Percentiles rank a stretch among this genome's conserved stretches.
Conservation (phyloP, 2,329 filamentous ascomycete species). For the Tolypocladium inflatum region DNA sequence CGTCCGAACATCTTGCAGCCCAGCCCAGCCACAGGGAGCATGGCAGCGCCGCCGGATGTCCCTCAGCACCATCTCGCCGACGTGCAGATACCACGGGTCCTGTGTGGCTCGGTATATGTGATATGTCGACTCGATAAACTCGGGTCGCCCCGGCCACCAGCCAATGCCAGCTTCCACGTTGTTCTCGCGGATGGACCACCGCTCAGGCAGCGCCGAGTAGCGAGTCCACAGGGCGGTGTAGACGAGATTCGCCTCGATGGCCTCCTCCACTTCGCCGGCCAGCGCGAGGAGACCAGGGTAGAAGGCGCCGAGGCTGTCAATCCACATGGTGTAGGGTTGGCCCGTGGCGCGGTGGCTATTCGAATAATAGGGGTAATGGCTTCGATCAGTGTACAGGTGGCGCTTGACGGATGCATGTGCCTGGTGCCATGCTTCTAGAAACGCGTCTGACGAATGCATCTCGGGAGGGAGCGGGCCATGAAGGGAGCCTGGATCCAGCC, state of each 20-base stretch:
- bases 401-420: conserved; percentile 81
- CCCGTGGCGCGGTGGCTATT: conserved; percentile 85
- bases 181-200: conserved; percentile 81
- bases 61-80: conserved; percentile 87
- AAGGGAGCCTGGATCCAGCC: conserved; percentile 56
- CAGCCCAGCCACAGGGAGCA: conserved; percentile 88
- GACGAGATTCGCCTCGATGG: conserved; percentile 78
- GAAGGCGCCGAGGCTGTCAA: conserved; percentile 91
- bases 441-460: conserved; percentile 66
- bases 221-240: conserved; percentile 92
- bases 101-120: conserved; percentile 89
- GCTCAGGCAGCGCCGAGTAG: conserved; percentile 86
- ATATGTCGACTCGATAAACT: conserved; percentile 96
- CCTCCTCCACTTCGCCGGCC: conserved; percentile 84
- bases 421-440: conserved; percentile 74
- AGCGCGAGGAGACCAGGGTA: conserved; percentile 83
- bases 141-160: conserved; percentile 93
- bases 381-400: conserved; percentile 71
- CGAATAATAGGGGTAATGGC: conserved; percentile 84
- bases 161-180: conserved; percentile 77
- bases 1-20: conserved; percentile 69
- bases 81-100: conserved; percentile 93
- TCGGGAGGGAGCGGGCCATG: conserved; percentile 51
- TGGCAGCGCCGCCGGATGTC: conserved; percentile 86
- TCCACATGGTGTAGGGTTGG: conserved; percentile 83